Percentiles rank a stretch among this genome's conserved stretches.
Evolutionary conservation across 257 asterid genomes (phyloP).

Genomic region (Asclepias syriaca): DNA sequence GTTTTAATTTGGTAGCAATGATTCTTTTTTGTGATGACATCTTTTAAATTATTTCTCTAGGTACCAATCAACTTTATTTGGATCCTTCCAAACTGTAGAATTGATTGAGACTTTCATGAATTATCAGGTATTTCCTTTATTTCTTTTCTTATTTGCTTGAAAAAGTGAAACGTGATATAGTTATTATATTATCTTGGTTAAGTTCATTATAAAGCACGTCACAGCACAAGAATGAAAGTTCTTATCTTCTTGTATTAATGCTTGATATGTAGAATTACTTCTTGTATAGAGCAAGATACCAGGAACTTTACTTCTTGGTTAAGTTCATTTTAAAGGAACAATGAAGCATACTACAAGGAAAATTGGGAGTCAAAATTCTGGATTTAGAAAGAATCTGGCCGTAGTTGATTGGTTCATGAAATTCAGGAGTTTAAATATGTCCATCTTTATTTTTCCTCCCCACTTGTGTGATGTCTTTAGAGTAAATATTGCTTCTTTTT

Average conservation of each 20-base stretch:
- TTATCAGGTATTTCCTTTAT: conserved; percentile 56
- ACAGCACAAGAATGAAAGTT: background rate
- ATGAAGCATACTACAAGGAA: background rate
- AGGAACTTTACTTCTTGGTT: too few species aligned
- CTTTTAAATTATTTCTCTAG: conserved; percentile 27
- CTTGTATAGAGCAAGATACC: background rate
- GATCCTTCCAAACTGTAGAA: conserved; percentile 90
- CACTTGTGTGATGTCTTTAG: background rate
- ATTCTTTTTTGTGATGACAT: background rate
- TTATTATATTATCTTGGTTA: background rate
- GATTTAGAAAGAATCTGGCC: background rate
- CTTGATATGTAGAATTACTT: background rate
- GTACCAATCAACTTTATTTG: conserved; percentile 93
- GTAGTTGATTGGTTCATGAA: background rate
- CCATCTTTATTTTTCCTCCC: background rate
- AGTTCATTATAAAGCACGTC: background rate
- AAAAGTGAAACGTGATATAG: background rate
- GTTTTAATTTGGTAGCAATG: background rate
- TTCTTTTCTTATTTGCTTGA: conserved; percentile 5
- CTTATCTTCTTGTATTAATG: background rate
- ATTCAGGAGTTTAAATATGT: background rate
- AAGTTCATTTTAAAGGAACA: too few species aligned
- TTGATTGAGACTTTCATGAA: conserved; percentile 97
- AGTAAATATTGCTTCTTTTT: background rate
- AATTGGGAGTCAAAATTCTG: background rate